Evolutionary conservation across 2,329 filamentous ascomycete genomes (phyloP).

Genomic region (Scedosporium apiospermum): DNA sequence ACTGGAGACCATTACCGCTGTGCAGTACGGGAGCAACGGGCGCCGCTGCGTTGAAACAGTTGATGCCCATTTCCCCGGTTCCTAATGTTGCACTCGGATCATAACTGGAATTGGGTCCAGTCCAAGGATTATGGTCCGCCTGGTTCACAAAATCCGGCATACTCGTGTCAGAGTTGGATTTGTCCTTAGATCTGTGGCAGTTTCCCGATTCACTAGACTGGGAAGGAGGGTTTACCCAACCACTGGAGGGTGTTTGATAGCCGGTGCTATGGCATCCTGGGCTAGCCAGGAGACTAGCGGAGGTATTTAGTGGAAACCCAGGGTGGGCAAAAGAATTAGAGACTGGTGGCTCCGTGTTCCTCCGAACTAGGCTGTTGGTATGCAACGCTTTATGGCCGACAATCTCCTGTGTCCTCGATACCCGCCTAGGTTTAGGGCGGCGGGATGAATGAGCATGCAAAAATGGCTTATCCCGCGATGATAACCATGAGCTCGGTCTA

Average conservation of each 20-base stretch:
- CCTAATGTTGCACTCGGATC: not conserved
- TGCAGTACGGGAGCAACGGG: too few species aligned
- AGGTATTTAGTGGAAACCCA: not conserved
- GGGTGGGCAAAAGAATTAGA: not conserved
- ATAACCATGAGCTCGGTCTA: not conserved
- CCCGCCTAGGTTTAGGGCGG: not conserved
- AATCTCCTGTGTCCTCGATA: not conserved
- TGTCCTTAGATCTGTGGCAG: not conserved
- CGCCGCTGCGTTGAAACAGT: not conserved
- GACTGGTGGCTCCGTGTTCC: not conserved
- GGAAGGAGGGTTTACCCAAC: not conserved
- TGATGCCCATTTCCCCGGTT: not conserved
- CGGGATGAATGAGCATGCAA: not conserved
- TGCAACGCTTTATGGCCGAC: not conserved
- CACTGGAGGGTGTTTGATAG: not conserved
- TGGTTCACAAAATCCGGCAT: not conserved
- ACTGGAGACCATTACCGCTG: too few species aligned
- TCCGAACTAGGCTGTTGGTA: not conserved
- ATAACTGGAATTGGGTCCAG: not conserved
- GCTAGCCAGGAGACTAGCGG: not conserved
- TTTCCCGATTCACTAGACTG: not conserved
- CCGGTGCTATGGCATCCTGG: not conserved
- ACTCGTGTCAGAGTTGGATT: not conserved
- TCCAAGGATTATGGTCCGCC: not conserved
- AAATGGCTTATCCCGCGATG: not conserved